Conservation (phyloP, 768 basidiomycete genomes). For the Rhodotorula diobovata region DNA sequence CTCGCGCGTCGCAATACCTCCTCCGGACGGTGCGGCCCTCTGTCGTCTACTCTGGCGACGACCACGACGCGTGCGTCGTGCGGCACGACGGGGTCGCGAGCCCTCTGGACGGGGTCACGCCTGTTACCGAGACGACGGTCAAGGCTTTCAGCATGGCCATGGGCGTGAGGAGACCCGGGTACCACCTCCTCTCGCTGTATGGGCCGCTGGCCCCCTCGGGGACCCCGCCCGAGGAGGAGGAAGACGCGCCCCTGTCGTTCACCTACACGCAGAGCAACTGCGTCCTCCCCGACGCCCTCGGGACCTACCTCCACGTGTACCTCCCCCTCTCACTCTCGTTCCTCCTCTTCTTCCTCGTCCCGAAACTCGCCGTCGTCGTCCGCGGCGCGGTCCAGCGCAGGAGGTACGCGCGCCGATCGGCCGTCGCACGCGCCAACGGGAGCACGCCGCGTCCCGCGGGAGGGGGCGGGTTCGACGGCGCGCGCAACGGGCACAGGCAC, state of each 20-base stretch:
- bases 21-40: slow-evolving; percentile 62
- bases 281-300: slow-evolving; percentile 74
- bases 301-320: slow-evolving; percentile 60
- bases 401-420: background rate
- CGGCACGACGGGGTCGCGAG: slow-evolving; percentile 49
- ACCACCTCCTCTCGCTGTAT: slow-evolving; percentile 75
- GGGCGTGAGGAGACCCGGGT: slow-evolving; percentile 77
- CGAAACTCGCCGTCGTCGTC: slow-evolving; percentile 19
- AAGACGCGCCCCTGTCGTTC: slow-evolving; percentile 46
- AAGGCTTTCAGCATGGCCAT: slow-evolving; percentile 87
- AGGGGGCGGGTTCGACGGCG: background rate
- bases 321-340: slow-evolving; percentile 53
- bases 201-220: slow-evolving; percentile 37
- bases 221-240: background rate
- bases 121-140: slow-evolving; percentile 66
- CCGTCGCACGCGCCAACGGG: slow-evolving; percentile 29
- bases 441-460: background rate
- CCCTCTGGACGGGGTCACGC: slow-evolving; percentile 47
- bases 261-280: slow-evolving; percentile 50
- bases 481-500: background rate
- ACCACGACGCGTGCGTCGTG: slow-evolving; percentile 87
- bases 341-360: slow-evolving; percentile 36
- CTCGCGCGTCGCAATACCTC: slow-evolving; percentile 62
- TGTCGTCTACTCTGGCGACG: slow-evolving; percentile 80
- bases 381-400: background rate